phyloP scores from a whole-genome alignment of 2,329 filamentous ascomycete genomes.

The Verticillium alfalfae region DNA sequence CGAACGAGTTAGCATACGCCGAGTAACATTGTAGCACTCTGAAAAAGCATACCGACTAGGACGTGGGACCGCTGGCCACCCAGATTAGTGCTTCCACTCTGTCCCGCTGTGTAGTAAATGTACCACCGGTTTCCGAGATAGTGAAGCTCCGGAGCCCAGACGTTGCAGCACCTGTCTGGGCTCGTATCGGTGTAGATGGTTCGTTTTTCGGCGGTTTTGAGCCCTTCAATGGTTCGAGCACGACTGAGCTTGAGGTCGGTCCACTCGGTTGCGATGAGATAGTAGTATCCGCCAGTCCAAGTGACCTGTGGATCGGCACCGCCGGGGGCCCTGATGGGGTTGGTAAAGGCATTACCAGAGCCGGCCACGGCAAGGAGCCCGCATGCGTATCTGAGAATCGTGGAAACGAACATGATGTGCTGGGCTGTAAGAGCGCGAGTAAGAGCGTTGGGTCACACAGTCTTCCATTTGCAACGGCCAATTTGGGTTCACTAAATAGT shows the following conservation, averaged over 20 bases:
- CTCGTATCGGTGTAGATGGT: conserved; percentile 42
- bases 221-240: conserved; percentile 45
- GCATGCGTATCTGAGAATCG: background rate
- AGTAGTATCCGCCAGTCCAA: conserved; percentile 49
- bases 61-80: conserved; percentile 46
- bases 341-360: conserved; percentile 33
- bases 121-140: conserved; percentile 44
- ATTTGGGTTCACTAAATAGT: too few relatives aligned
- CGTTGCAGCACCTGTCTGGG: conserved; percentile 43
- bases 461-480: too few relatives aligned
- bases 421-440: background rate
- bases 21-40: too few relatives aligned
- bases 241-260: conserved; percentile 48
- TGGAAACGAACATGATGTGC: background rate
- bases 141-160: conserved; percentile 55
- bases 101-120: conserved; percentile 51
- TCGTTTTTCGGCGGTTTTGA: conserved; percentile 48
- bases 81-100: conserved; percentile 27
- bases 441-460: background rate
- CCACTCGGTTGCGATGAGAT: conserved; percentile 52
- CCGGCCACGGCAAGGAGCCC: conserved; percentile 11
- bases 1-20: background rate
- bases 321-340: conserved; percentile 42
- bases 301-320: conserved; percentile 49
- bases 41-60: conserved; percentile 32